Conservation (phyloP, 495 filamentous ascomycete species). For the Penicillium diatomitis region DNA sequence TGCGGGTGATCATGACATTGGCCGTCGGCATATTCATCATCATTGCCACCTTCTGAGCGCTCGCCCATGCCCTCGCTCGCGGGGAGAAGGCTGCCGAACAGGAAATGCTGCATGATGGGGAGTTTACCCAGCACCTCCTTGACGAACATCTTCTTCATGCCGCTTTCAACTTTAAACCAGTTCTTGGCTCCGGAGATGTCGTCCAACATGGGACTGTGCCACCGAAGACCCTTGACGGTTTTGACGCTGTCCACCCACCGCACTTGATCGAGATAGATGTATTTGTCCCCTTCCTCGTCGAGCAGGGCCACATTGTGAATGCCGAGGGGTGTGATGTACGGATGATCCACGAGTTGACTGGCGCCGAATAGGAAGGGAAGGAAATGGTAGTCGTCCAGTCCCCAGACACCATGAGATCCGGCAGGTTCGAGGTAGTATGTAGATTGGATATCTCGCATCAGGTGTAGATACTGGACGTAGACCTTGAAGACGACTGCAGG, state of each 20-base stretch:
- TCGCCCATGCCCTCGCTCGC: slow-evolving; percentile 73
- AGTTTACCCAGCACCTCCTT: slow-evolving; percentile 87
- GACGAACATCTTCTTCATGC: slow-evolving; percentile 95
- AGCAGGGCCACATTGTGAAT: slow-evolving; percentile 82
- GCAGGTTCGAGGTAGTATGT: slow-evolving; percentile 95
- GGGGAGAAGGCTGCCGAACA: slow-evolving; percentile 79
- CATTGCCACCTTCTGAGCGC: slow-evolving; percentile 36
- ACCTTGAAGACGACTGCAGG: slow-evolving; percentile 61
- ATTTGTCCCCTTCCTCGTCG: slow-evolving; percentile 76
- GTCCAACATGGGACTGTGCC: slow-evolving; percentile 98
- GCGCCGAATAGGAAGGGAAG: slow-evolving; percentile 95
- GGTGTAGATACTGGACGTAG: slow-evolving; percentile 69
- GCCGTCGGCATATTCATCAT: slow-evolving; percentile 49
- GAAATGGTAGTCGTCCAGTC: slow-evolving; percentile 93
- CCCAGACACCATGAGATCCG: slow-evolving; percentile 64
- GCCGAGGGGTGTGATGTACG: slow-evolving; percentile 73
- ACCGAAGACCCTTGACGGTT: slow-evolving; percentile 87
- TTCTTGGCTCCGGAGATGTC: slow-evolving; percentile 89
- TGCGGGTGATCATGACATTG: slow-evolving; percentile 53
- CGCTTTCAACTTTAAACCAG: slow-evolving; percentile 87
- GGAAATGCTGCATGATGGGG: slow-evolving; percentile 96
- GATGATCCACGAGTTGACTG: slow-evolving; percentile 79
- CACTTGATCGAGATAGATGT: slow-evolving; percentile 85
- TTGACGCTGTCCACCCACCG: slow-evolving; percentile 92
- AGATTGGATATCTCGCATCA: slow-evolving; percentile 75